Evolutionary conservation across 495 filamentous ascomycete species (phyloP).

Genomic region (Schizothecium vesticola): DNA sequence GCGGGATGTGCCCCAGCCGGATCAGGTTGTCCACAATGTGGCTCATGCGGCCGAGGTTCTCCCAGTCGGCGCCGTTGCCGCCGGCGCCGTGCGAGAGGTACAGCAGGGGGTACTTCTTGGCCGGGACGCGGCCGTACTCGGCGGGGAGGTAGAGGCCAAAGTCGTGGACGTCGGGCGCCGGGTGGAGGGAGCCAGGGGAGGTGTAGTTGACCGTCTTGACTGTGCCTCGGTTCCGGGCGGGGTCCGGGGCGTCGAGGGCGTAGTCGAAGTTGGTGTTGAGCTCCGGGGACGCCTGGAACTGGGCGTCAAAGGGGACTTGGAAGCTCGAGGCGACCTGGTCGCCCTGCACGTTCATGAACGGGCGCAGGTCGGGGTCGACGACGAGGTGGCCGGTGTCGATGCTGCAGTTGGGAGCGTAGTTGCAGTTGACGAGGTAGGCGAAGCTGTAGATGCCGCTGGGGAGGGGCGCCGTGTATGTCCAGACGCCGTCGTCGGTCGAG

Average conservation of each 20-base stretch:
- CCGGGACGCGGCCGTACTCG: conserved; percentile 20
- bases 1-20: conserved; percentile 27
- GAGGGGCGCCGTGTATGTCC: conserved; percentile 29
- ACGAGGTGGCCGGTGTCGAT: conserved; percentile 32
- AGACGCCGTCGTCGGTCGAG: conserved; percentile 19
- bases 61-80: conserved; percentile 28
- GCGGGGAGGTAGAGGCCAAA: conserved; percentile 29
- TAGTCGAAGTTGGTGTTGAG: conserved; percentile 32
- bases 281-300: conserved; percentile 27
- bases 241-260: conserved; percentile 22
- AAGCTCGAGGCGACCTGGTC: conserved; percentile 32
- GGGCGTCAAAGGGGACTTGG: conserved; percentile 28
- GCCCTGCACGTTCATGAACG: conserved; percentile 27
- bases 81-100: conserved; percentile 30
- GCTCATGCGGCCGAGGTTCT: conserved; percentile 29
- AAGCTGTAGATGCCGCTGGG: conserved; percentile 31
- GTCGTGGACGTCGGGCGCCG: conserved; percentile 29
- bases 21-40: conserved; percentile 33
- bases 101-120: conserved; percentile 27
- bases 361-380: conserved; percentile 28
- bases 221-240: conserved; percentile 16
- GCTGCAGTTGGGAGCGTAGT: conserved; percentile 29
- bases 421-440: conserved; percentile 28
- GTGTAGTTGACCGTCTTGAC: conserved; percentile 31
- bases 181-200: conserved; percentile 29